A percentile compares a stretch with the other conserved stretches of the same genome.
Conservation (phyloP, 352 stramenopile species). For the Thalassiosira hispida region DNA sequence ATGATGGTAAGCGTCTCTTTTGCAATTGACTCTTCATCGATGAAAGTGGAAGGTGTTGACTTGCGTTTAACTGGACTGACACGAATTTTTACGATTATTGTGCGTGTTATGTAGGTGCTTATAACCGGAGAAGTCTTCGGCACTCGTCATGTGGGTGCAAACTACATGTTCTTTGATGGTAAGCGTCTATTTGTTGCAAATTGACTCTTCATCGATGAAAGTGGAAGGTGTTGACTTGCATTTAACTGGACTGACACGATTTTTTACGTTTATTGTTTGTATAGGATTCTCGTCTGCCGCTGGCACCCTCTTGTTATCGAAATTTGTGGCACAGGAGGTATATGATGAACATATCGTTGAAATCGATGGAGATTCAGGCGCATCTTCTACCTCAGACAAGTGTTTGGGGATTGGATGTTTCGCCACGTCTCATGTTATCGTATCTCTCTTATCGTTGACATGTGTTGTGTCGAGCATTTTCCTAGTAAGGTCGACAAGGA, state of each 20-base stretch:
- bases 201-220: conserved; percentile 63
- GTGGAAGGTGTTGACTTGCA: conserved; percentile 80
- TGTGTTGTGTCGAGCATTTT: too few relatives aligned
- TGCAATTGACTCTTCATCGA: conserved; percentile 51
- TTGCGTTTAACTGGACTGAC: too few relatives aligned
- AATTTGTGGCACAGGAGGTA: conserved; percentile 75
- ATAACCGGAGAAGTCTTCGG: too few relatives aligned
- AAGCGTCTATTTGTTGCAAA: conserved; percentile 24
- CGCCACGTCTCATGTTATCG: too few relatives aligned
- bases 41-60: conserved; percentile 79
- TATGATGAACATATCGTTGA: conserved; percentile 56
- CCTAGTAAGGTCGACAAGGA: too few relatives aligned
- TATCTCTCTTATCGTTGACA: too few relatives aligned
- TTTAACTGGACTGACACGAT: too few relatives aligned
- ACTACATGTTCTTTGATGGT: conserved; percentile 86
- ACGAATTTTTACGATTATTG: too few relatives aligned
- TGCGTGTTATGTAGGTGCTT: too few relatives aligned
- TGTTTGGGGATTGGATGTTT: too few relatives aligned
- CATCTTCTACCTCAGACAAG: too few relatives aligned
- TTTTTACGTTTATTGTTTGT: too few relatives aligned
- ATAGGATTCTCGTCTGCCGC: conserved; percentile 60
- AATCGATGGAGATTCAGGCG: conserved; percentile 21
- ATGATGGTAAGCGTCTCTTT: conserved; percentile 41
- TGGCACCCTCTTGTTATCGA: conserved; percentile 77
- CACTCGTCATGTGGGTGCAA: conserved; percentile 68